Evolutionary conservation across 1,284 basidiomycete species (phyloP), one percentile per base, ranked within the genome.

Genomic region (Laetiporus sulphureus): DNA sequence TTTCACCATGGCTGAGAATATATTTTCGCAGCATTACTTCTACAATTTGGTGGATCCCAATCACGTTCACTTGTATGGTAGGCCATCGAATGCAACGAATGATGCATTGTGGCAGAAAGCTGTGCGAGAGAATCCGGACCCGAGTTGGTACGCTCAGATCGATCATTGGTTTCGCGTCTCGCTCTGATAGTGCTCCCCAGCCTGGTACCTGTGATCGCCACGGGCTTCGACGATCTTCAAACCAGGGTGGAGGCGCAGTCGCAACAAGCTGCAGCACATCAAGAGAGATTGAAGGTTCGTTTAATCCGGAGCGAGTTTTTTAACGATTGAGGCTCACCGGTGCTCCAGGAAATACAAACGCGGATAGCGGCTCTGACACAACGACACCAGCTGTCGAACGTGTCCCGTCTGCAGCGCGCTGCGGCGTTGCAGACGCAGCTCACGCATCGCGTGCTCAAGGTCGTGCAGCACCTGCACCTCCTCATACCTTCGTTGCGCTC

Each of bases 31-130:
- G 83, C 76, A 91, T 59, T 81, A 79, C 53, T 93, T 91, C 58
- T 92, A 92, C 61, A 93, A 93, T 54, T 69, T 90, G 3, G 90
- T 93, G 5, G 84, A 89, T 49, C 83, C 87, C 0, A 69, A 69
- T 2, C 75, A 84, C 51, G 75, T 86, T 2, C 69, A 68, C 21
- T 56, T 80, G 42, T 93, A 90, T 52, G 83, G 78, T 4, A 76
- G 88, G 22, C 91, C 90, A 5, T 58, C 69, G 4, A 87, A 84
- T 50, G 83, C 83, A 2, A 75, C 71, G 5, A 85, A 89, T 47
- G 87, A 91, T 31, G 71, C 71, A 5, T 58, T 84, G 39, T 93
- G 90, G 90, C 79, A 85, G 52, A 84, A 83, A 50, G 90, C 90
- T 8, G 64, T 80, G 8, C 67, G 79, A 38, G 88, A 91, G 57